These are phyloP conservation scores for Nothomitra cinnamomea DNA, from an alignment of 2,329 filamentous ascomycete species.

Conservation along the genomic window DNA sequence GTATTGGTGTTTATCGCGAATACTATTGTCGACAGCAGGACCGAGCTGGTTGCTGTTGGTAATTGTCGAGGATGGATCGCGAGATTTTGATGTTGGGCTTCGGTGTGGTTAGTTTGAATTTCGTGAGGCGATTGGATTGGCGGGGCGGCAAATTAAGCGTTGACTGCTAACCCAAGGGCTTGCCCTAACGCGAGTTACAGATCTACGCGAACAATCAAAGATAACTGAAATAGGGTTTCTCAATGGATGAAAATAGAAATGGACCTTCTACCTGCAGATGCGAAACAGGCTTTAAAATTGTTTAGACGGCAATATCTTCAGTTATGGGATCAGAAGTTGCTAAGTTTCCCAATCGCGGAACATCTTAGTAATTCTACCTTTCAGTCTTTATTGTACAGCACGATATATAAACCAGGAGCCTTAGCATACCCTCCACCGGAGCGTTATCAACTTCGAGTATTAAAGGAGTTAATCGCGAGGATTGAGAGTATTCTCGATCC, in stretches of 20 bases:
- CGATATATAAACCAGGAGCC: constrained; percentile 45
- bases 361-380: constrained; percentile 41
- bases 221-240: constrained; percentile 15
- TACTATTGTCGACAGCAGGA: neutral
- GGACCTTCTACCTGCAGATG: neutral
- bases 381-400: constrained; percentile 48
- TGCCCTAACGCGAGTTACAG: neutral
- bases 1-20: neutral
- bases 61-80: constrained; percentile 12
- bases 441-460: constrained; percentile 50
- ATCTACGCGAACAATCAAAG: constrained; percentile 6
- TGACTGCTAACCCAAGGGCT: no score
- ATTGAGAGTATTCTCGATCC: constrained; percentile 71
- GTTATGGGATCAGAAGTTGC: constrained; percentile 40
- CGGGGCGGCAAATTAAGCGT: constrained; percentile 19
- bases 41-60: neutral
- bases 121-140: constrained; percentile 9
- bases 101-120: neutral
- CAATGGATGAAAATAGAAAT: neutral
- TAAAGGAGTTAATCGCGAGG: constrained; percentile 54
- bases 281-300: constrained; percentile 16
- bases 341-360: constrained; percentile 45
- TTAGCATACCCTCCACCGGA: constrained; percentile 43
- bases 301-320: constrained; percentile 69
- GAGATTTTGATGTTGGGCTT: constrained; percentile 14